Percentiles rank a stretch among this genome's conserved stretches.
phyloP scores from a whole-genome alignment of 129 eudicot species.

The Arctium lappa region DNA sequence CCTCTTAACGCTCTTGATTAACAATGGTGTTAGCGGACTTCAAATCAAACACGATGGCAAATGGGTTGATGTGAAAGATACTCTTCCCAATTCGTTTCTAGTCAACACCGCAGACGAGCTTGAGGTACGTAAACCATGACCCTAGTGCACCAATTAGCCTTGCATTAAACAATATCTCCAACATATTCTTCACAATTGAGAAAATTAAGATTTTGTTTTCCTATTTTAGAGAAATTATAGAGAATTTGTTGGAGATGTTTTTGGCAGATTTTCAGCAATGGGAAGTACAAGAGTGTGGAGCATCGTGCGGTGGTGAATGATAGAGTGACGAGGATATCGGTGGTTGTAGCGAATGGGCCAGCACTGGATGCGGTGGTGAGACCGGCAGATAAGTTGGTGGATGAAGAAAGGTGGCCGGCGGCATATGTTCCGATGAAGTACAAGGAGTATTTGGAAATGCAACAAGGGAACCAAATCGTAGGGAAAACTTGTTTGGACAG shows the following conservation, averaged over 20 bases:
- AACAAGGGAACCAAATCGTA: conserved; percentile 35
- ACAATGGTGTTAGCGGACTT: conserved; percentile 49
- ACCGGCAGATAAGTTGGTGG: conserved; percentile 32
- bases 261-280: conserved; percentile 50
- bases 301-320: conserved; percentile 54
- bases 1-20: conserved; percentile 43
- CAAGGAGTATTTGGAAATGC: conserved; percentile 44
- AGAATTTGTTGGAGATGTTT: neutral
- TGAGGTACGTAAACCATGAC: conserved; percentile 35
- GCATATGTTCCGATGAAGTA: conserved; percentile 42
- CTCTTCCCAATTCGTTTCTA: conserved; percentile 49
- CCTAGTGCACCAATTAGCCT: neutral
- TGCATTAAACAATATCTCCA: neutral
- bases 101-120: conserved; percentile 60
- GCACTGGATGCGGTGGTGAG: conserved; percentile 41
- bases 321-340: conserved; percentile 39
- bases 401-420: conserved; percentile 18
- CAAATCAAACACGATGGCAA: conserved; percentile 45
- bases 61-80: conserved; percentile 46
- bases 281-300: conserved; percentile 51
- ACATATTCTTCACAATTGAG: neutral
- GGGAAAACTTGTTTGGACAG: conserved; percentile 42
- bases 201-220: neutral
- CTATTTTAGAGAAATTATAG: neutral
- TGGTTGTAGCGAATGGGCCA: conserved; percentile 47